Evolutionary conservation across 2,329 filamentous ascomycete species (phyloP).

Genomic region (Pochonia chlamydosporia): DNA sequence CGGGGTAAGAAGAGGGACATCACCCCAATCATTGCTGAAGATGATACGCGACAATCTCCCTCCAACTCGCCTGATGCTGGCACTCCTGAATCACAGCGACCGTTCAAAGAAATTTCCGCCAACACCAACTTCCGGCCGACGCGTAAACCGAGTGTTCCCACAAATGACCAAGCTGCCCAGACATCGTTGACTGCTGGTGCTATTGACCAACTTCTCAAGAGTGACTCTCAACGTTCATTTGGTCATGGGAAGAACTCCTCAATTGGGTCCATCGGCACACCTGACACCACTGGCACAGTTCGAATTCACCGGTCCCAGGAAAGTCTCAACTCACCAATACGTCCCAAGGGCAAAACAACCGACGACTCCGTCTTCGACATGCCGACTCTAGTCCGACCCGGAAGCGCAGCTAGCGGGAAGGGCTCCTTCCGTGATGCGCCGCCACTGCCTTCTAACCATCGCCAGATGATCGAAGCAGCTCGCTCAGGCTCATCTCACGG

Average conservation of each 20-base stretch:
- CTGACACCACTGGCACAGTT: constrained; percentile 34
- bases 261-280: constrained; percentile 25
- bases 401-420: constrained; percentile 65
- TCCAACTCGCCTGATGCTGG: constrained; percentile 33
- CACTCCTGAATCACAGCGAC: constrained; percentile 49
- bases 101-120: constrained; percentile 57
- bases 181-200: constrained; percentile 77
- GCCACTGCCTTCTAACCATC: constrained; percentile 77
- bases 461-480: constrained; percentile 76
- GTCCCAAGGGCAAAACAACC: constrained; percentile 28
- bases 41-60: constrained; percentile 54
- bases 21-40: constrained; percentile 54
- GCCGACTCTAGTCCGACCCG: constrained; percentile 48
- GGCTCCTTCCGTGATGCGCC: constrained; percentile 44
- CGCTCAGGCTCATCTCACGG: constrained; percentile 50
- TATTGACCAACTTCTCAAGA: constrained; percentile 69
- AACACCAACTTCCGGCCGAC: constrained; percentile 41
- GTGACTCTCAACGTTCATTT: constrained; percentile 19
- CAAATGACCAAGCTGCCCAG: constrained; percentile 69
- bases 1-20: constrained; percentile 36
- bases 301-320: constrained; percentile 43
- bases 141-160: constrained; percentile 37
- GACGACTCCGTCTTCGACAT: constrained; percentile 35
- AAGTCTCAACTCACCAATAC: constrained; percentile 38
- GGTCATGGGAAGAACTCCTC: constrained; percentile 32